Conservation (phyloP, 768 basidiomycete genomes). For the Lactarius deliciosus region DNA sequence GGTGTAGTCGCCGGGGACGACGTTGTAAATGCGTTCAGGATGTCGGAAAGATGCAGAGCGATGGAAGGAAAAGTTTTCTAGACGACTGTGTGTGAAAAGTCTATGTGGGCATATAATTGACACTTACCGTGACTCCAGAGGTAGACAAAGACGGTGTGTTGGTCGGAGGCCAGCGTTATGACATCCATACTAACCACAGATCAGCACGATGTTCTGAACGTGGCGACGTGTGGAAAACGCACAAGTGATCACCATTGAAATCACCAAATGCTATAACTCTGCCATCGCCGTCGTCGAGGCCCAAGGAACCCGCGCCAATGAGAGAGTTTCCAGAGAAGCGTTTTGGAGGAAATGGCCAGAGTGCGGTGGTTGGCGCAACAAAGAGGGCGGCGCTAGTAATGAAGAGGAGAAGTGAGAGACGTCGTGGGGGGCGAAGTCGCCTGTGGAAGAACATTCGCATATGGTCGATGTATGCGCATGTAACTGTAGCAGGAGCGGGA, state of each 20-base stretch:
- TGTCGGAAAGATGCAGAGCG: constrained; percentile 55
- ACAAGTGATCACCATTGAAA: constrained; percentile 97
- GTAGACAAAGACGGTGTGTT: constrained; percentile 72
- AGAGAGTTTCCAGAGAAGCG: constrained; percentile 81
- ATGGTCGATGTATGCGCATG: constrained; percentile 3
- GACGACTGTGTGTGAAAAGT: background rate
- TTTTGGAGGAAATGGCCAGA: constrained; percentile 90
- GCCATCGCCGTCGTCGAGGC: constrained; percentile 60
- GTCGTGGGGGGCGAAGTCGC: constrained; percentile 22
- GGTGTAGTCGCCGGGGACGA: constrained; percentile 91
- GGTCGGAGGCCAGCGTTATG: constrained; percentile 70
- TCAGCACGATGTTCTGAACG: background rate
- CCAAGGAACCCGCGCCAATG: constrained; percentile 76
- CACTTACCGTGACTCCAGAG: constrained; percentile 78
- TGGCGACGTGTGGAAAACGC: constrained; percentile 36
- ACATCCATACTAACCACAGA: constrained; percentile 64
- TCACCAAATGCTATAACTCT: constrained; percentile 90
- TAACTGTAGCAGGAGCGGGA: background rate
- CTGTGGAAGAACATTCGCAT: constrained; percentile 11
- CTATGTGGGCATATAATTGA: background rate
- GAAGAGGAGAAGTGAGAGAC: constrained; percentile 21
- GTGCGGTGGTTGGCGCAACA: constrained; percentile 22
- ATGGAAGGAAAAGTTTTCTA: constrained; percentile 60
- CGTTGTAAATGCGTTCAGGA: constrained; percentile 62
- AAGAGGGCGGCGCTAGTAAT: constrained; percentile 7